A percentile compares a stretch with the other conserved stretches of the same genome.
These are phyloP conservation scores for Metschnikowia reukaufii DNA, from an alignment of 805 yeast species.

Conservation along the genomic window DNA sequence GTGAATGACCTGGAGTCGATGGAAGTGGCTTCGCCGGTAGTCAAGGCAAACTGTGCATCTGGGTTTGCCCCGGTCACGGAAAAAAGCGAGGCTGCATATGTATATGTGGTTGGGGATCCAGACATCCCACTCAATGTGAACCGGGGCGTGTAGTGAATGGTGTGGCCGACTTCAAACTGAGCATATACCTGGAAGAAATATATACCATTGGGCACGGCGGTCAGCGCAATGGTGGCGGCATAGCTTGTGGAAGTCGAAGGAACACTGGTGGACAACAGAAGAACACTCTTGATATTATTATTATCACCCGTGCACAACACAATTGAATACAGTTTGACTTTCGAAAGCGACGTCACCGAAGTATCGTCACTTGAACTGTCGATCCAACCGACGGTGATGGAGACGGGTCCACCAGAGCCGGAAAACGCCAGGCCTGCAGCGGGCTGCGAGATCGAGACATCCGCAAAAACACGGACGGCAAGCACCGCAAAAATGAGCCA, in stretches of 20 bases:
- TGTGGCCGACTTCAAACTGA: constrained; percentile 40
- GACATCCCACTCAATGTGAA: constrained; percentile 70
- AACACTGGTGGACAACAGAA: constrained; percentile 25
- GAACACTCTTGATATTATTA: constrained; percentile 42
- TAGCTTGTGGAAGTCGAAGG: constrained; percentile 29
- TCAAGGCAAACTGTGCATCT: constrained; percentile 39
- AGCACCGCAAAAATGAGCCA: constrained; percentile 14
- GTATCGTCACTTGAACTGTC: constrained; percentile 56
- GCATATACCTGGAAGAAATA: constrained; percentile 74
- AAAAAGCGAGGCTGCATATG: constrained; percentile 28
- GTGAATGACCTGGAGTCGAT: constrained; percentile 51
- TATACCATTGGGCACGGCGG: constrained; percentile 58
- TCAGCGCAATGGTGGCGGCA: constrained; percentile 43
- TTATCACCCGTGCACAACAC: constrained; percentile 70
- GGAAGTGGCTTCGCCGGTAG: constrained; percentile 21
- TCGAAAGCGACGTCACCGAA: constrained; percentile 42
- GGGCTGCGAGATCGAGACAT: constrained; percentile 48
- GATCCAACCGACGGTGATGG: constrained; percentile 36
- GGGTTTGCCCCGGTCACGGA: constrained; percentile 44
- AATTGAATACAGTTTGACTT: constrained; percentile 49
- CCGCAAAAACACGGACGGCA: constrained; percentile 37
- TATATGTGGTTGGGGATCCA: constrained; percentile 55
- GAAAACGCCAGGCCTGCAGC: constrained; percentile 36
- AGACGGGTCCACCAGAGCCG: constrained; percentile 38
- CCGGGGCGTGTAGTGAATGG: constrained; percentile 68